These are phyloP conservation scores for Lenzites betulinus DNA, from an alignment of 768 basidiomycete species.

Conservation along the genomic window DNA sequence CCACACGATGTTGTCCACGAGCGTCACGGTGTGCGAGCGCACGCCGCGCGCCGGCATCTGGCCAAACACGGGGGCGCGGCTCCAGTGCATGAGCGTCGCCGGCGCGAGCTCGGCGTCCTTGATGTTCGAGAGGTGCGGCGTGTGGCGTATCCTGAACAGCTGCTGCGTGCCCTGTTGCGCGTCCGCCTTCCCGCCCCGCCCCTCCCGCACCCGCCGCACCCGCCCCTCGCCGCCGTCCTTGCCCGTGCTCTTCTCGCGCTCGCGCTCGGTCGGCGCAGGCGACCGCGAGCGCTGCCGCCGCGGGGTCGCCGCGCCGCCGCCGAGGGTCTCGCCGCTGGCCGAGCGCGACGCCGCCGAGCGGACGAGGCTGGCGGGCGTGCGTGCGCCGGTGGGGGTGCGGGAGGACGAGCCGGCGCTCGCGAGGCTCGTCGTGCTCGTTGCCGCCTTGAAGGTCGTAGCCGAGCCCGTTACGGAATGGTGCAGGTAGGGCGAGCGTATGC, in stretches of 20 bases:
- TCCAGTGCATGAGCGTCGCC: constrained; percentile 85
- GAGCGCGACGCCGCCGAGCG: constrained; percentile 16
- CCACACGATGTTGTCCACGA: constrained; percentile 85
- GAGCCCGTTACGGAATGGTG: constrained; percentile 38
- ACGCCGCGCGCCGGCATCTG: constrained; percentile 63
- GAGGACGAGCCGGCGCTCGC: constrained; percentile 30
- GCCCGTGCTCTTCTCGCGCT: constrained; percentile 15
- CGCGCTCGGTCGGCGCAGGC: constrained; percentile 15
- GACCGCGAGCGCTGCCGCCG: constrained; percentile 19
- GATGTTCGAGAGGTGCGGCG: constrained; percentile 62
- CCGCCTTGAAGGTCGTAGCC: constrained; percentile 39
- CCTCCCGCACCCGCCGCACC: constrained; percentile 15
- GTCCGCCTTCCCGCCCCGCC: constrained; percentile 10
- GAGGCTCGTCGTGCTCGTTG: constrained; percentile 33
- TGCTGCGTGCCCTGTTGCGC: constrained; percentile 28
- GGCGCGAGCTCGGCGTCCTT: constrained; percentile 61
- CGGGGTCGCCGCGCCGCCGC: constrained; percentile 15
- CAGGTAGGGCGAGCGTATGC: constrained; percentile 41
- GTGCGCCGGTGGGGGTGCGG: constrained; percentile 20
- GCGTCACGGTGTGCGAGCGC: constrained; percentile 81
- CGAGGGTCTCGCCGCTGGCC: constrained; percentile 17
- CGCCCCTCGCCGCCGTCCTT: constrained; percentile 9
- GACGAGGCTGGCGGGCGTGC: constrained; percentile 18
- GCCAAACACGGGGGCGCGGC: constrained; percentile 79
- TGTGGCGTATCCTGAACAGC: constrained; percentile 39